Conservation (phyloP, 257 asterid species). For the Solanum paucissectum region DNA sequence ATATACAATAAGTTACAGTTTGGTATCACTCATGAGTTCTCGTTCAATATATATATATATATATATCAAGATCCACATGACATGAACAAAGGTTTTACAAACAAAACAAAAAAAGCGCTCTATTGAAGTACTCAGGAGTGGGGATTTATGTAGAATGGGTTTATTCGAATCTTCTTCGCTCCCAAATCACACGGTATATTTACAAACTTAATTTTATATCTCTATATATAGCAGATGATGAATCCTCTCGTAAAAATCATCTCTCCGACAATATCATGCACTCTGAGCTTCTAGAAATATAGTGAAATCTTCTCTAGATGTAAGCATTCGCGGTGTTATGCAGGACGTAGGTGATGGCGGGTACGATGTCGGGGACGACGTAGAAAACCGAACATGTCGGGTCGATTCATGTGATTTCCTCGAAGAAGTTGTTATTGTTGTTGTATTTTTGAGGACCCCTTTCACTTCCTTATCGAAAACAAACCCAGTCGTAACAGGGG, state of each 20-base stretch:
- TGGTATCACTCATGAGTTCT: background rate
- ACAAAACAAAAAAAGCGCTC: background rate
- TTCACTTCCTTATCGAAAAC: slow-evolving; percentile 51
- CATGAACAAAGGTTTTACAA: background rate
- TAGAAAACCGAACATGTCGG: slow-evolving; percentile 59
- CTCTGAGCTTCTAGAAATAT: slow-evolving; percentile 66
- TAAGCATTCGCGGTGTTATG: slow-evolving; percentile 37
- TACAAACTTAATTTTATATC: background rate
- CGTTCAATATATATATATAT: background rate
- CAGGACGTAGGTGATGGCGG: slow-evolving; percentile 40
- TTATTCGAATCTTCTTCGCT: background rate
- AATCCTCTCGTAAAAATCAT: background rate
- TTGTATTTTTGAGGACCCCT: slow-evolving; percentile 46
- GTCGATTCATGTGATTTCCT: slow-evolving; percentile 30
- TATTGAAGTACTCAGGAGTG: background rate
- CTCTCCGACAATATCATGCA: slow-evolving; percentile 6
- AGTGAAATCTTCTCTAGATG: slow-evolving; percentile 50
- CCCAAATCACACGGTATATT: background rate
- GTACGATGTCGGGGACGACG: slow-evolving; percentile 28
- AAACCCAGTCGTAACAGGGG: slow-evolving; percentile 59
- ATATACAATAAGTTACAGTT: background rate
- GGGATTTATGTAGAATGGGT: background rate
- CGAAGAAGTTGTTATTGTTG: background rate
- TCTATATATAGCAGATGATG: background rate
- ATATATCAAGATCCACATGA: background rate